Evolutionary conservation across 352 stramenopile genomes (phyloP), one percentile per base, ranked within the genome.

Genomic region (Pythium utonaiense): DNA sequence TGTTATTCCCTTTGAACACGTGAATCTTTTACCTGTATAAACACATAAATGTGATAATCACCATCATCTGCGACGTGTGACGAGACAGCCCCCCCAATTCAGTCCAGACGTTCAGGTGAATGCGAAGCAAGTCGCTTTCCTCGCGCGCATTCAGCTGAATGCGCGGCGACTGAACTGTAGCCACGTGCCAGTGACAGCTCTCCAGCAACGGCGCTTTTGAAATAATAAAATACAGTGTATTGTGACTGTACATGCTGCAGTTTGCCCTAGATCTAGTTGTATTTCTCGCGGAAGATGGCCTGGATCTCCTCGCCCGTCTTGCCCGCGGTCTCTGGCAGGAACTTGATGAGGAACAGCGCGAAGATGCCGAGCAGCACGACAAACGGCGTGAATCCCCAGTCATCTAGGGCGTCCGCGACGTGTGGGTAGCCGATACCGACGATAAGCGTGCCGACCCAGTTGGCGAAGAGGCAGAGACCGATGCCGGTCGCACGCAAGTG

Each of bases 361-460:
- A 54, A 69, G 30, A 44, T 6, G 5, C 27, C 53, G 19, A 69
- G 54, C 16, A 59, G 45, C 27, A 60, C 62, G 16, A 63, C 19
- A 25, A 69, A 69, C 19, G 62, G 62, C 30, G 62, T 25, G 41
- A 88, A 86, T 22, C 65, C 66, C 7, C 73, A 74, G 64, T 73
- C 53, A 14, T 66, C 56, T 14, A 83, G 58, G 0, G 73, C 74
- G 27, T 71, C 67, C 22, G 64, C 67, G 22, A 85, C 68, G 69
- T 81, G 84, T 24, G 79, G 81, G 61, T 83, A 91, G 49, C 55
- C 67, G 19, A 89, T 67, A 16, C 79, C 79, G 14, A 87, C 70
- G 19, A 75, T 48, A 6, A 89, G 57, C 56, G 81, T 87, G 55
- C 53, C 73, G 19, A 74, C 16, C 73, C 73, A 90, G 17, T 80